phyloP scores from a whole-genome alignment of 2,329 filamentous ascomycete genomes.

The Claviceps cyperi region DNA sequence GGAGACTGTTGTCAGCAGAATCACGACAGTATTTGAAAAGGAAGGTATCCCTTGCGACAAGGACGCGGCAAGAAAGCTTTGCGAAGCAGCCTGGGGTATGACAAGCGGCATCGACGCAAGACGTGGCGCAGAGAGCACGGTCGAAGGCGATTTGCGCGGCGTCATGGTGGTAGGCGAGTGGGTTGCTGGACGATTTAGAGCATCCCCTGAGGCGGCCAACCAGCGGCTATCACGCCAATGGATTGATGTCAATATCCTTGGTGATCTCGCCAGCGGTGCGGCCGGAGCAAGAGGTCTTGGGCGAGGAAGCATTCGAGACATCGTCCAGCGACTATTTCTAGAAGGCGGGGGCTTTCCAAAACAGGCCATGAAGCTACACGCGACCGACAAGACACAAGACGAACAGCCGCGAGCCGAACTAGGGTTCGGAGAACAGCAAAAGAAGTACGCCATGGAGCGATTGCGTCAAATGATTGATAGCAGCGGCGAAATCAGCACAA shows the following conservation, averaged over 20 bases:
- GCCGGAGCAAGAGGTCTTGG: slow-evolving; percentile 58
- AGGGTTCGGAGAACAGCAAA: slow-evolving; percentile 58
- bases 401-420: slow-evolving; percentile 46
- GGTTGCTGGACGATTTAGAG: slow-evolving; percentile 59
- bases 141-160: slow-evolving; percentile 61
- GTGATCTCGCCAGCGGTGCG: slow-evolving; percentile 54
- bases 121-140: slow-evolving; percentile 51
- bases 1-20: slow-evolving; percentile 67
- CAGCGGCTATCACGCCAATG: slow-evolving; percentile 54
- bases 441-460: slow-evolving; percentile 57
- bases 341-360: slow-evolving; percentile 67
- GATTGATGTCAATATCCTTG: slow-evolving; percentile 59
- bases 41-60: slow-evolving; percentile 81
- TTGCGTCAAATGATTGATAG: slow-evolving; percentile 65
- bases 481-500: slow-evolving; percentile 62
- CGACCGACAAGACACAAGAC: slow-evolving; percentile 30
- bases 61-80: slow-evolving; percentile 74
- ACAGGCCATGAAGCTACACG: slow-evolving; percentile 26
- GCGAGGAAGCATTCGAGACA: slow-evolving; percentile 57
- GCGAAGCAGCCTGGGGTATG: slow-evolving; percentile 73
- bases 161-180: slow-evolving; percentile 80
- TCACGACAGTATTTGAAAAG: slow-evolving; percentile 74
- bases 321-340: slow-evolving; percentile 64
- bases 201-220: slow-evolving; percentile 25
- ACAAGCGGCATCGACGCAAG: slow-evolving; percentile 55